Conservation (phyloP, 257 asterid genomes). For the Knoxia roxburghii region DNA sequence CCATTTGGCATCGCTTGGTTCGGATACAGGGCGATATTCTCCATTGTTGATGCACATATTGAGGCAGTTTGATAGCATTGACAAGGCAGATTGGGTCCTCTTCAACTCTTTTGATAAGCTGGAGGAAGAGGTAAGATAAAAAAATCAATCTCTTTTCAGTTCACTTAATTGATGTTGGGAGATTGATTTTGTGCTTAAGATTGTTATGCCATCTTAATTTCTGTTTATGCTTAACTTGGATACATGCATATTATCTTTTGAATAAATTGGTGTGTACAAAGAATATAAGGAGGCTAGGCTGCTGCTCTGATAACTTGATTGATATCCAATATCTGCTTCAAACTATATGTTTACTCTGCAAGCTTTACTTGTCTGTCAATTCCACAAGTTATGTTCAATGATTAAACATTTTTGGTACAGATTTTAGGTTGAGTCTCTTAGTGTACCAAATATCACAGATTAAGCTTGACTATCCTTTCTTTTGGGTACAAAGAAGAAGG, state of each 20-base stretch:
- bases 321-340: not conserved
- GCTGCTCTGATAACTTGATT: not conserved
- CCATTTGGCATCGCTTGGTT: conserved; percentile 46
- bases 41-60: conserved; percentile 41
- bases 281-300: not conserved
- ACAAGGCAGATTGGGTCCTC: conserved; percentile 54
- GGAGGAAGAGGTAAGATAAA: conserved; percentile 48
- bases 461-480: no score
- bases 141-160: not conserved
- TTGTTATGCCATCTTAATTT: not conserved
- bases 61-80: conserved; percentile 37
- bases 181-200: not conserved
- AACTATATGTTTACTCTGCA: not conserved
- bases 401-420: not conserved
- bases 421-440: not conserved
- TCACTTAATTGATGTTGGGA: not conserved
- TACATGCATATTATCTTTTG: not conserved
- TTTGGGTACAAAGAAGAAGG: no score
- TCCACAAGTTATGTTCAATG: not conserved
- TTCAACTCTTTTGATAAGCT: conserved; percentile 49
- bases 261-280: not conserved
- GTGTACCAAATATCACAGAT: not conserved
- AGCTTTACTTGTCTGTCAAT: not conserved
- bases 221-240: not conserved
- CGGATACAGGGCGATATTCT: conserved; percentile 33